A percentile compares a stretch with the other conserved stretches of the same genome.
Evolutionary conservation across 305 asterid species (phyloP).

Genomic region (Nicotiana rustica): DNA sequence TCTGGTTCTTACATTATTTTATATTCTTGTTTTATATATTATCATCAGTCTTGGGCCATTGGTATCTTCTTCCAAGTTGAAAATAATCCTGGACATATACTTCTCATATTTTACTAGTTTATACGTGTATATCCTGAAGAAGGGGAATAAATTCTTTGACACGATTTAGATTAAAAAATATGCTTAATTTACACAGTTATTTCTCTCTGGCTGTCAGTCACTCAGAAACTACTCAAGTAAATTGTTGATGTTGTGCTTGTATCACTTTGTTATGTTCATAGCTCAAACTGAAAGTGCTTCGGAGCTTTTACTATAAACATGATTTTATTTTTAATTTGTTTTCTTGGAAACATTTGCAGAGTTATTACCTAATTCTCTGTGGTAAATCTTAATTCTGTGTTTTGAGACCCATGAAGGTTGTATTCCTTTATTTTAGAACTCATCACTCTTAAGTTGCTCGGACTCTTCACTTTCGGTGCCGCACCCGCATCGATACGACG

Average conservation of each 20-base stretch:
- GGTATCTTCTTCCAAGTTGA: not conserved
- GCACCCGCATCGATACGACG: too few species aligned
- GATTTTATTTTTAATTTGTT: slow-evolving; percentile 1
- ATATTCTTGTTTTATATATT: slow-evolving; percentile 6
- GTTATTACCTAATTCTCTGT: slow-evolving; percentile 4
- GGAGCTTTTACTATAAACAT: not conserved
- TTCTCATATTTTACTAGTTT: slow-evolving; percentile 6
- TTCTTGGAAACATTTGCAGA: slow-evolving; percentile 12
- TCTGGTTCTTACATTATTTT: not conserved
- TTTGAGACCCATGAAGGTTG: slow-evolving; percentile 6
- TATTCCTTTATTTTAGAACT: not conserved
- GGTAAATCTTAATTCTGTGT: not conserved
- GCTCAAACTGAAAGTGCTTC: not conserved
- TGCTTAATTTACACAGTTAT: slow-evolving; percentile 5
- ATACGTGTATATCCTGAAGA: slow-evolving; percentile 16
- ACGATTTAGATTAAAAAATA: not conserved
- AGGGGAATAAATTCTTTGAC: slow-evolving; percentile 17
- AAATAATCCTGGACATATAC: not conserved
- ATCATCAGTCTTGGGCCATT: not conserved
- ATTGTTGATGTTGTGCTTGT: not conserved
- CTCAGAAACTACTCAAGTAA: not conserved
- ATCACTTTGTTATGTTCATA: not conserved
- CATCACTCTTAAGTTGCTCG: not conserved
- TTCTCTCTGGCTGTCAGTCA: not conserved
- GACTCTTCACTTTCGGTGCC: too few species aligned